Evolutionary conservation across 495 filamentous ascomycete genomes (phyloP), one percentile per base, ranked within the genome.

Genomic region (Xylaria acuta): DNA sequence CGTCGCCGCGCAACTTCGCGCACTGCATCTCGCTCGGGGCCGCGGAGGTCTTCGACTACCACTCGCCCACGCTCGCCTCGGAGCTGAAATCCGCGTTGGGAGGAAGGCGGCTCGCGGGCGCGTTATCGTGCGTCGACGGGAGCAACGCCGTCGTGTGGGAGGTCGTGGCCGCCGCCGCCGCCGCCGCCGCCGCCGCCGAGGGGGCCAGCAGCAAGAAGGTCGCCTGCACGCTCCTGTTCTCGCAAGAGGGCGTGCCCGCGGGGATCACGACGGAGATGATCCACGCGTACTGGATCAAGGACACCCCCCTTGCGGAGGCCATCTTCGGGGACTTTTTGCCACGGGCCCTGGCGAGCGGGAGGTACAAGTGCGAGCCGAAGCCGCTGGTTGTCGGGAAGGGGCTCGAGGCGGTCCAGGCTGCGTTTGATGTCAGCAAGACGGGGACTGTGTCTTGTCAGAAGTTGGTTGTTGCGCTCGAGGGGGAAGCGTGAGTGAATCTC

Each of bases 11-110:
- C 67, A 91, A 92, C 75, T 84, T 87, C 66, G 83, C 83, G 0
- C 86, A 84, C 72, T 81, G 88, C 68, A 84, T 83, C 70, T 71
- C 60, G 0, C 83, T 91, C 0, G 90, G 91, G 12, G 91, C 91
- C 2, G 78, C 71, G 5, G 67, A 79, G 20, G 87, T 85, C 1
- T 88, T 92, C 72, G 89, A 93, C 76, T 91, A 93, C 65, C 34
- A 18, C 36, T 32, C 47, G 1, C 20, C 65, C n/a, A 36, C 18
- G 2, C 65, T 54, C 78, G 84, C 82, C 11, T 72, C 77, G 58
- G 32, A 83, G 4, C 69, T 87, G 18, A 67, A 81, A 0, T 64
- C 73, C 12, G 82, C 81, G 3, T 72, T 81, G 38, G 69, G 76
- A 60, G 75, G 70, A 6, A 74, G 72, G 67, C 38, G 20, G 9